Conservation (phyloP, 164 flowering plant genomes). For the Pachysandra terminalis region DNA sequence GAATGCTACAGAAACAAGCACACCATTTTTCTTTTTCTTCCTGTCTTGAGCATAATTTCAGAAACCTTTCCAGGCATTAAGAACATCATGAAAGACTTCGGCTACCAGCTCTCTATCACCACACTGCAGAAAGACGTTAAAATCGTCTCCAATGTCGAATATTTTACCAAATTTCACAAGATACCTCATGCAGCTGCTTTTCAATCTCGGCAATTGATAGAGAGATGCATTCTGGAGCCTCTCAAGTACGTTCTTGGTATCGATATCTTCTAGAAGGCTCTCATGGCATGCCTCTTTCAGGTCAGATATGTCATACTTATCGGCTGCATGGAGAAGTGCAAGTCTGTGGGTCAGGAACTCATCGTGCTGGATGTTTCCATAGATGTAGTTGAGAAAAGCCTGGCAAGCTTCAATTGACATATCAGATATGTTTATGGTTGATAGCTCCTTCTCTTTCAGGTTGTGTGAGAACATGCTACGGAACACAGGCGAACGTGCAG, state of each 20-base stretch:
- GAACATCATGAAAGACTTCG: constrained; percentile 78
- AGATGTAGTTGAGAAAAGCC: constrained; percentile 71
- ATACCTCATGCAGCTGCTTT: constrained; percentile 73
- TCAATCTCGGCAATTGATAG: constrained; percentile 68
- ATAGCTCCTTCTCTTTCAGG: constrained; percentile 81
- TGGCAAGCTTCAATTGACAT: constrained; percentile 79
- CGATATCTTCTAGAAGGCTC: constrained; percentile 87
- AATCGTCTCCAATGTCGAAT: constrained; percentile 75
- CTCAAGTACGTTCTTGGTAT: constrained; percentile 76
- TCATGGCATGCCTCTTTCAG: constrained; percentile 85
- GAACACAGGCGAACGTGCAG: constrained; percentile 85
- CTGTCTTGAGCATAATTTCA: constrained; percentile 19
- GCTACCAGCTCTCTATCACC: constrained; percentile 80
- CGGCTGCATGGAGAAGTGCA: constrained; percentile 82
- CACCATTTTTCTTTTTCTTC: not conserved
- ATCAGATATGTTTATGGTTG: constrained; percentile 74
- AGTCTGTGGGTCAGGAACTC: constrained; percentile 73
- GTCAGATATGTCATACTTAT: constrained; percentile 80
- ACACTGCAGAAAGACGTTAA: constrained; percentile 56
- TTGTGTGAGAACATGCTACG: constrained; percentile 89
- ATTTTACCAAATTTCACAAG: constrained; percentile 91
- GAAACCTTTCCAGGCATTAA: constrained; percentile 91
- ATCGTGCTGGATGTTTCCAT: constrained; percentile 60
- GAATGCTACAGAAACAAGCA: not conserved
- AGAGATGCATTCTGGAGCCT: constrained; percentile 76